Base-by-base conservation (phyloP, 495 filamentous ascomycete genomes). In the Lasiosphaeria miniovina region DNA sequence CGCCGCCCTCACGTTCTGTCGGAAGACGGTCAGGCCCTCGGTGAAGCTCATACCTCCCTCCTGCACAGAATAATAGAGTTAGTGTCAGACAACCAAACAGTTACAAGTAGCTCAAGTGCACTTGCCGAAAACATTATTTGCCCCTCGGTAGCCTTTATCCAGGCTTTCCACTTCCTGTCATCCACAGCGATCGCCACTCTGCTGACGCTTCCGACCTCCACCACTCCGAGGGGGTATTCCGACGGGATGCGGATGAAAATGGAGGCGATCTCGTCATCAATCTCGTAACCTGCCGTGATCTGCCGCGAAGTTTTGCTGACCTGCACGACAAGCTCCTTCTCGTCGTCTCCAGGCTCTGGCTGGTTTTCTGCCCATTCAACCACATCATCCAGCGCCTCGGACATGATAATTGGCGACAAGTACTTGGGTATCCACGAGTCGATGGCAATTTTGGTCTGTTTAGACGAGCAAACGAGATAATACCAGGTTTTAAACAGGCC, bases 401-500 rank as follows among this genome's bases (percentile, higher is more conserved):
- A 75, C 61, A 93, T 88, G 57, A 96, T 81, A 43, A 90, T 74
- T 0, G 93, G 91, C 2, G 92, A 96, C 65, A 96, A 89, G 69
- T 85, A 86, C 76, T 86, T 93, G 59, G 89, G 82, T 36, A 93
- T 93, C 89, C 91, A 97, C 0, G 74, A 63, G 67, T 93, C 86
- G 4, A 96, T 83, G 0, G 89, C 83, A 31, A 86, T 81, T 59
- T 86, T 87, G 35, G 87, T 90, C 69, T 87, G 84, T 36, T 93
- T 90, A 53, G 86, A 88, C 56, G 83, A 84, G 65, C 76, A 81
- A 58, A 90, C 86, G 4, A 96, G 81, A 78, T 24, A 24, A 24
- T 88, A 94, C 92, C 94, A 98, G n/a, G 77, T 72, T 72, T 91
- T 96, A 56, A 88, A 88, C 32, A 90, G 78, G n/a, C 82, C 84